Evolutionary conservation across 345 rosid genomes (phyloP), one percentile per base, ranked within the genome.

Genomic region (Sonneratia caseolaris): DNA sequence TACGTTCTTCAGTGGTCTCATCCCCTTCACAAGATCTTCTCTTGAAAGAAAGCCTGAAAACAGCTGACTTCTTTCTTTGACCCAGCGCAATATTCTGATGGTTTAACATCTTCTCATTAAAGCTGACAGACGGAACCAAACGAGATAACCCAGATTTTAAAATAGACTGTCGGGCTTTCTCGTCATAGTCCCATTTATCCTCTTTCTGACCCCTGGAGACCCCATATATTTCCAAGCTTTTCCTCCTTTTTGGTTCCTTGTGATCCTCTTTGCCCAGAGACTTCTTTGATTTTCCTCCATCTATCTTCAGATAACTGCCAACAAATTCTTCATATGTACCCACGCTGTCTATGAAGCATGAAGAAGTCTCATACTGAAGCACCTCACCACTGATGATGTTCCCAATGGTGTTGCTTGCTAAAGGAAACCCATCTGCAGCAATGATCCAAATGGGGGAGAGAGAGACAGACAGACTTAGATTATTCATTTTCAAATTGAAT

Each of bases 11-110:
- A 2, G 62, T 70, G 37, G 74, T 77, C 77, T 85, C 91, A 65
- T 88, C 96, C 49, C 87, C 91, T 13, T 88, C 90, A n/a, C 84
- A 84, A 13, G 93, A 90, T 81, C 77, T 83, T 76, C 90, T 83
- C 77, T 86, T 88, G 73, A 86, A 83, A 12, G 93, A 90, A 79
- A 88, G 85, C 70, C 84, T 77, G 69, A 79, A 81, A 61, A 88
- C 84, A 45, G 82, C 75, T 15, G 89, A 79, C 70, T 84, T 88
- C 79, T 73, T 81, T 71, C 77, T 47, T 47, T 47, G 51, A 47
- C 51, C 51, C 15, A 13, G 2, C 51, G 2, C 51, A 47, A 47
- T 57, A 45, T 68, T 51, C 49, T 77, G 66, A 49, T 75, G 67
- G 51, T 72, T 68, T 32, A 77, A 19, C 47, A 56, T 48, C 64